Base-by-base conservation (phyloP, 768 basidiomycete genomes). In the Psilocybe cyanescens region DNA sequence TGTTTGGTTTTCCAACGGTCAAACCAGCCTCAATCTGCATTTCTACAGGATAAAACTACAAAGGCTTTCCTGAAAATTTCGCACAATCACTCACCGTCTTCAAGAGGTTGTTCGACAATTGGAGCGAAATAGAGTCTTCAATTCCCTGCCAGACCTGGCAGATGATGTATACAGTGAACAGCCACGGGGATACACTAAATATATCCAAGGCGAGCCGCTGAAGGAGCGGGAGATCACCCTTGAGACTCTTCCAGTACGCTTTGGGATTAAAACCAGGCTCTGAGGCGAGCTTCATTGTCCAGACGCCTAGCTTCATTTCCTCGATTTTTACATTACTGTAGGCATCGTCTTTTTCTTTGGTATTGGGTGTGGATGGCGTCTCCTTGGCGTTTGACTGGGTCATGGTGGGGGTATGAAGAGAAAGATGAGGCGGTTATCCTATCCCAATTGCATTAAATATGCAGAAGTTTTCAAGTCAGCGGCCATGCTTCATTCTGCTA, bases 81-180 rank as follows among this genome's bases (percentile, higher is more conserved):
- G 24, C 24, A 24, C 24, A 24, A 24, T 24, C 24, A 24, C 68
- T 24, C 44, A 64, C 63, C 8, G 35, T 55, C 37, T 37, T 24
- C 29, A 64, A 48, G 3, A 64, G 53, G 9, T 31, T 39, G 28
- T 58, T 64, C 7, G 63, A 64, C 8, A 60, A 46, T n/a, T 64
- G 63, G 33, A 64, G 57, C 24, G 57, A 12, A 3, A 64, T 2
- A n/a, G 63, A 49, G 8, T 58, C 63, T 45, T 64, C 51, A 44
- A 60, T 33, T 4, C 59, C 58, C 3, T 54, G 16, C 59, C 55
- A 60, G 28, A 64, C 8, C 30, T 57, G 49, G 45, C 59, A 60
- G 6, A 54, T n/a, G 35, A 60, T 48, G 14, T 47, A 64, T 7
- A 54, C n/a, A 6, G 44, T 16, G 14, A 60, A 60, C 14, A 64